Evolutionary conservation across 176 grass and related monocot genomes (phyloP), one percentile per base, ranked within the genome.

Genomic region (Areca catechu): DNA sequence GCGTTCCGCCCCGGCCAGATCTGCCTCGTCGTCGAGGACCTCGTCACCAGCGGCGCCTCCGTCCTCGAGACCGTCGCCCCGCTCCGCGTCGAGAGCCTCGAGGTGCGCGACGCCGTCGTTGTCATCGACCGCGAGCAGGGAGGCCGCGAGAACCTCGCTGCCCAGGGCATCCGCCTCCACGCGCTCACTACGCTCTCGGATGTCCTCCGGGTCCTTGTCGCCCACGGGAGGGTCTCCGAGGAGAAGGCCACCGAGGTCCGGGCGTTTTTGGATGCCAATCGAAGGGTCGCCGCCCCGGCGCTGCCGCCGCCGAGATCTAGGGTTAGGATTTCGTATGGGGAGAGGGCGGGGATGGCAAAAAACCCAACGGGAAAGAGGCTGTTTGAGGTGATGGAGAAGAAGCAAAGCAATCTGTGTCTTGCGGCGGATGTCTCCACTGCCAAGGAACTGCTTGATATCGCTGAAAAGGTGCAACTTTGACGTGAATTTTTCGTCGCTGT

Each of bases 121-220:
- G 91, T 96, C 0, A 89, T 96, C 7, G 86, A 96, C 64, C 77
- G 91, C 56, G 66, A 96, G 80, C 91, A 96, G 67, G 91, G 91
- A 7, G 91, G 91, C 0, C 61, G 83, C 48, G 83, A 90, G 83
- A 96, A 90, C 63, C 76, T 96, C 1, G 80, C 80, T 0, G 60
- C 81, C 0, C 86, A 87, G 16, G 86, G 86, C 25, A 79, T 96
- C 54, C 75, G 63, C 18, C 70, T 96, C 19, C 91, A 87, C 34
- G 82, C 86, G 7, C 80, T 96, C 23, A 73, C 84, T 66, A 87
- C 83, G 24, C 83, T 96, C 22, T 82, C 91, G 1, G 91, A 90
- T 58, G 80, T 96, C 43, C 71, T 96, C 34, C 73, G 74, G 17
- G 83, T 96, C 63, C 60, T 96, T 48, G 48, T 87, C 0, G 50